Evolutionary conservation across 2,329 filamentous ascomycete genomes (phyloP).

Genomic region (Hymenoscyphus albidus): DNA sequence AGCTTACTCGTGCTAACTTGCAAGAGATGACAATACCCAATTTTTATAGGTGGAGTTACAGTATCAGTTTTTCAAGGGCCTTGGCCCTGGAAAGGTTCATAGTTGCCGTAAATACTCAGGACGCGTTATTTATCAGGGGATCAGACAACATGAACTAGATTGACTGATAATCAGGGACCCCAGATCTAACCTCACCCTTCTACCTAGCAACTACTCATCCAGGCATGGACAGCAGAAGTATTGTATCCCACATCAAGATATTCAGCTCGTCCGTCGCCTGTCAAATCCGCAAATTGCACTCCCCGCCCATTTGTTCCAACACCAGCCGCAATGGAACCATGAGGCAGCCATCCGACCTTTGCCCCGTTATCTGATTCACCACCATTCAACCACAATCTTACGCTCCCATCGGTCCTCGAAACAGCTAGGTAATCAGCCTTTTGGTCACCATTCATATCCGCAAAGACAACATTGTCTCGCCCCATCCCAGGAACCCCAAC

Average conservation of each 20-base stretch:
- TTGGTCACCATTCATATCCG: constrained; percentile 14
- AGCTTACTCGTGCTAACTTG: too few species aligned
- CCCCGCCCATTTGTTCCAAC: constrained; percentile 6
- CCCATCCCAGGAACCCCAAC: constrained; percentile 3
- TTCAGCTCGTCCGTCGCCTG: constrained; percentile 16
- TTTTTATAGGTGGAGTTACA: too few species aligned
- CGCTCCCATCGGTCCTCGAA: constrained; percentile 5
- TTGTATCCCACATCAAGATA: constrained; percentile 10
- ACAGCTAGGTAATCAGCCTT: constrained; percentile 13
- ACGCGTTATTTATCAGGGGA: too few species aligned
- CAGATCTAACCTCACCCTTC: too few species aligned
- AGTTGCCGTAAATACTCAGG: too few species aligned
- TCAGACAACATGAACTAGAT: too few species aligned
- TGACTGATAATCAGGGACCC: too few species aligned
- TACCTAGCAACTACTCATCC: constrained; percentile 1
- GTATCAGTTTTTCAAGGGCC: too few species aligned
- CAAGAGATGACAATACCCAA: too few species aligned
- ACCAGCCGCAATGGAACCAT: constrained; percentile 10
- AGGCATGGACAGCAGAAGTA: not conserved
- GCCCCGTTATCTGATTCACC: constrained; percentile 3
- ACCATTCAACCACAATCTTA: constrained; percentile 18
- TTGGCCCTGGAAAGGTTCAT: too few species aligned
- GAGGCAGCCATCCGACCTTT: constrained; percentile 5
- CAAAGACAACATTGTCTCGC: constrained; percentile 5
- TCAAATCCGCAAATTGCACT: constrained; percentile 14